These are phyloP conservation scores for Ramularia collo-cygni DNA, from an alignment of 2,329 filamentous ascomycete species.

Conservation along the genomic window DNA sequence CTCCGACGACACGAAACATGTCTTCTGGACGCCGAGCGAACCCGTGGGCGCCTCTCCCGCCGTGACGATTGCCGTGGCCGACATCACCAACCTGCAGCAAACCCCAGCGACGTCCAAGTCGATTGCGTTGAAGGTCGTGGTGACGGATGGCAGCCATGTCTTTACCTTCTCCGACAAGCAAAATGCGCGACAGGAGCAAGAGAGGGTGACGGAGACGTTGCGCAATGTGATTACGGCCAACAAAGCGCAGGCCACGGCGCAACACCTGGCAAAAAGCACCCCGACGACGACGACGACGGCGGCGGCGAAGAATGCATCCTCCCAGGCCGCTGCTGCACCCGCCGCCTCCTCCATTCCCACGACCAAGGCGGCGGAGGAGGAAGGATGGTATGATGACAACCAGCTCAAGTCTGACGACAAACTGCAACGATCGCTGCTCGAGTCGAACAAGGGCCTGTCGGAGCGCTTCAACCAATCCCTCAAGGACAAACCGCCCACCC, in stretches of 20 bases:
- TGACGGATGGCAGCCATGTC: slow-evolving; percentile 67
- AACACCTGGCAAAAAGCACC: slow-evolving; percentile 13
- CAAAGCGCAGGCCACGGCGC: slow-evolving; percentile 46
- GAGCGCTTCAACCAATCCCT: slow-evolving; percentile 83
- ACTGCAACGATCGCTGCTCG: slow-evolving; percentile 82
- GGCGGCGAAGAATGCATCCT: slow-evolving; percentile 13
- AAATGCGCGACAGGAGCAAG: slow-evolving; percentile 75
- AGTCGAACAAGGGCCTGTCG: slow-evolving; percentile 63
- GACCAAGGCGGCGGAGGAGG: slow-evolving; percentile 31
- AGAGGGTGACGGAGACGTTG: slow-evolving; percentile 73
- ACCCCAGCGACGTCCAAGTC: slow-evolving; percentile 82
- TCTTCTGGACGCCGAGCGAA: slow-evolving; percentile 73
- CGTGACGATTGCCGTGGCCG: slow-evolving; percentile 63
- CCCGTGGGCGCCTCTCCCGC: slow-evolving; percentile 54
- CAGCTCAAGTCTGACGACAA: slow-evolving; percentile 70
- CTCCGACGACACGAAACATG: slow-evolving; percentile 61
- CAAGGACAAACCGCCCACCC: slow-evolving; percentile 73
- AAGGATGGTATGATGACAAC: slow-evolving; percentile 73
- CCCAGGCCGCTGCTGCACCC: slow-evolving; percentile 62
- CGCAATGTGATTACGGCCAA: slow-evolving; percentile 67
- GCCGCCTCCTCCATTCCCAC: slow-evolving; percentile 64
- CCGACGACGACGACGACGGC: slow-evolving; percentile 17
- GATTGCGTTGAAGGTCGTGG: slow-evolving; percentile 90
- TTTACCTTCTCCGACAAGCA: slow-evolving; percentile 80
- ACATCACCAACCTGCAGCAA: slow-evolving; percentile 90